These are phyloP conservation scores for Aspergillus ochraceus DNA, from an alignment of 2,329 filamentous ascomycete species.

Conservation along the genomic window DNA sequence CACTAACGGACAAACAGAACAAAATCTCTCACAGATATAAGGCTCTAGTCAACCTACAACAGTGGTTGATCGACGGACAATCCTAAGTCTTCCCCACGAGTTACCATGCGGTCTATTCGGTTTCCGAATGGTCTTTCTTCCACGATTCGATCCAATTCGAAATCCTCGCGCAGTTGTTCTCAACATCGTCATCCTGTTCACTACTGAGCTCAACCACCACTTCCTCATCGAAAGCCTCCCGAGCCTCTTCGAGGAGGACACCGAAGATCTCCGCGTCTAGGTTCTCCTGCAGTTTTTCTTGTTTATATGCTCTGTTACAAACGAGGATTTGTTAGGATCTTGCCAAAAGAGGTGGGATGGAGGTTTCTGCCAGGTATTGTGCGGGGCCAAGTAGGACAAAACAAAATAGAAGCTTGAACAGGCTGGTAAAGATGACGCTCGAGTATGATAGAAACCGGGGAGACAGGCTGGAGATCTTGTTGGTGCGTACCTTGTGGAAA, in stretches of 20 bases:
- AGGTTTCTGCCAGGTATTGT: no score
- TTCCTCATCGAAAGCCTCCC: conserved; percentile 80
- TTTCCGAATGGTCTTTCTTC: conserved; percentile 57
- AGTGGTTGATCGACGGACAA: conserved; percentile 65
- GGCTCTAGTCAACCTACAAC: conserved; percentile 82
- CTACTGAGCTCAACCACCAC: conserved; percentile 88
- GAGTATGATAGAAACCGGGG: neutral
- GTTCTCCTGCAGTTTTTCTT: conserved; percentile 91
- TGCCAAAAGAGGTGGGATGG: neutral
- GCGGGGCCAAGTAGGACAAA: no score
- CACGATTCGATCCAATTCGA: conserved; percentile 79
- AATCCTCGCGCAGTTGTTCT: conserved; percentile 82
- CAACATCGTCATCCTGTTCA: conserved; percentile 79
- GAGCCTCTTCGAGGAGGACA: conserved; percentile 84
- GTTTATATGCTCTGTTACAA: conserved; percentile 68
- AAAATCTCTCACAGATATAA: conserved; percentile 86
- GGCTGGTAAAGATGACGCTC: neutral
- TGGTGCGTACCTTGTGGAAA: conserved; percentile 64
- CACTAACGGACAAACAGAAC: conserved; percentile 55
- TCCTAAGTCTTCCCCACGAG: conserved; percentile 12
- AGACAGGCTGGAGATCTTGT: neutral
- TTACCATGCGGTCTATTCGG: neutral
- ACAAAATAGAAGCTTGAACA: neutral
- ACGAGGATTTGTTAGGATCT: conserved; percentile 5
- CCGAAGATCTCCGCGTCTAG: conserved; percentile 98